phyloP scores from a whole-genome alignment of 2,329 filamentous ascomycete genomes.

The Penicillium sclerotiorum region DNA sequence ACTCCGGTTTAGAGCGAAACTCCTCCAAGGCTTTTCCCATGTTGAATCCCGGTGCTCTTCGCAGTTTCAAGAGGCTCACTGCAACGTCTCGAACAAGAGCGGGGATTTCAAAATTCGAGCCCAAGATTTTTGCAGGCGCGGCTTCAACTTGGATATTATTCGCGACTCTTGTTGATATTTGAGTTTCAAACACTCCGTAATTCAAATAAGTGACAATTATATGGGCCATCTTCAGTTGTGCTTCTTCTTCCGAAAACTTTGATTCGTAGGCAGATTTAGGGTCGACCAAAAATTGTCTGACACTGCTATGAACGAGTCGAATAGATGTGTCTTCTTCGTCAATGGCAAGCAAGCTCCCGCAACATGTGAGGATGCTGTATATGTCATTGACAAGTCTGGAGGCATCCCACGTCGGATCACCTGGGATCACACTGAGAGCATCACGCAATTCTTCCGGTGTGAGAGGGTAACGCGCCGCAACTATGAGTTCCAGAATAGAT shows the following conservation, averaged over 20 bases:
- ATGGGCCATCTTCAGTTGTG: conserved; percentile 1
- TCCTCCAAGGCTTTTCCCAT: conserved; percentile 1
- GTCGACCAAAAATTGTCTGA: conserved; percentile 3
- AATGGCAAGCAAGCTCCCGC: conserved; percentile 2
- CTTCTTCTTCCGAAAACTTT: background rate
- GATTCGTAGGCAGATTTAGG: background rate
- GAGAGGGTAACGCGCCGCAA: conserved; percentile 1
- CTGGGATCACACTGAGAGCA: conserved; percentile 5
- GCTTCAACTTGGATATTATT: background rate
- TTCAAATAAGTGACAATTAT: conserved; percentile 6
- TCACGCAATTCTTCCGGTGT: conserved; percentile 3
- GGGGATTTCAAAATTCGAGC: background rate
- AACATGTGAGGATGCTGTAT: conserved; percentile 1
- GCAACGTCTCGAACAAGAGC: background rate
- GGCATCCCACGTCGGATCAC: conserved; percentile 3
- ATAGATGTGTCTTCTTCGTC: conserved; percentile 6
- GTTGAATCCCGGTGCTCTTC: conserved; percentile 2
- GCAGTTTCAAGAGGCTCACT: background rate
- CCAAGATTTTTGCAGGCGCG: background rate
- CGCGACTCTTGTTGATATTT: background rate
- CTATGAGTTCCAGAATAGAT: background rate
- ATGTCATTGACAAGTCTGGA: conserved; percentile 6
- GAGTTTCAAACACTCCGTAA: conserved; percentile 5
- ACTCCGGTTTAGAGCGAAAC: background rate
- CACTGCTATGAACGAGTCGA: conserved; percentile 5